phyloP scores from a whole-genome alignment of 495 filamentous ascomycete genomes.

The Apodospora peruviana region DNA sequence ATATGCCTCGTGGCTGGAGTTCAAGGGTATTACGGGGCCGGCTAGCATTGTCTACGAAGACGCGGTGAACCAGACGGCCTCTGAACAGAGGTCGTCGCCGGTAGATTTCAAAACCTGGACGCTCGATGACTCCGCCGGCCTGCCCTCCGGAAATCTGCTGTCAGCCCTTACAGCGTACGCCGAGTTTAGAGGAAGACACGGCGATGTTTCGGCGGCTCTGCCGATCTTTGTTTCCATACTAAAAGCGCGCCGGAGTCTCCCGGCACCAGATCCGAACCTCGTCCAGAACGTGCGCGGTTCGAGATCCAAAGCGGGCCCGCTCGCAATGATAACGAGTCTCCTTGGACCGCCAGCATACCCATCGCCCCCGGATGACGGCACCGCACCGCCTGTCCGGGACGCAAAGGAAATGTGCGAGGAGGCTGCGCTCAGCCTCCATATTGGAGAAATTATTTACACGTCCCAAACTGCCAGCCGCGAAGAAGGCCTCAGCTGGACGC shows the following conservation, averaged over 20 bases:
- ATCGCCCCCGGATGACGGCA: slow-evolving; percentile 56
- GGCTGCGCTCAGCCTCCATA: slow-evolving; percentile 78
- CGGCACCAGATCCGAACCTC: slow-evolving; percentile 9
- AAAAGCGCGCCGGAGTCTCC: slow-evolving; percentile 55
- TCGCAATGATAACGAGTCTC: slow-evolving; percentile 33
- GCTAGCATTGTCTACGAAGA: slow-evolving; percentile 23
- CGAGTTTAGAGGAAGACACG: slow-evolving; percentile 64
- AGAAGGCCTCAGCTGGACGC: slow-evolving; percentile 76
- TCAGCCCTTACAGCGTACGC: slow-evolving; percentile 69
- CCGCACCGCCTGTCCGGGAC: slow-evolving; percentile 55
- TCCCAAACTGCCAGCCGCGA: slow-evolving; percentile 33
- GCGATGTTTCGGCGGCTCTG: slow-evolving; percentile 58
- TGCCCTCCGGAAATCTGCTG: slow-evolving; percentile 66
- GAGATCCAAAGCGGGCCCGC: slow-evolving; percentile 13
- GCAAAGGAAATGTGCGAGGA: slow-evolving; percentile 68
- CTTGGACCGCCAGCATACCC: slow-evolving; percentile 57
- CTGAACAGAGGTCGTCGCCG: slow-evolving; percentile 20
- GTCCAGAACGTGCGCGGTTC: slow-evolving; percentile 6
- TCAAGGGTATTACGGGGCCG: slow-evolving; percentile 50
- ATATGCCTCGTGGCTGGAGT: slow-evolving; percentile 79
- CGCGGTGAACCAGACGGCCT: slow-evolving; percentile 23
- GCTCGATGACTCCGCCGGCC: slow-evolving; percentile 45
- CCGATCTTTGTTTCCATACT: slow-evolving; percentile 85
- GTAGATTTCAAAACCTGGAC: slow-evolving; percentile 57
- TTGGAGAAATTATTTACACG: slow-evolving; percentile 89